Evolutionary conservation across 208 protist species (phyloP), one percentile per base, ranked within the genome.

Genomic region (Porcisia deanei): DNA sequence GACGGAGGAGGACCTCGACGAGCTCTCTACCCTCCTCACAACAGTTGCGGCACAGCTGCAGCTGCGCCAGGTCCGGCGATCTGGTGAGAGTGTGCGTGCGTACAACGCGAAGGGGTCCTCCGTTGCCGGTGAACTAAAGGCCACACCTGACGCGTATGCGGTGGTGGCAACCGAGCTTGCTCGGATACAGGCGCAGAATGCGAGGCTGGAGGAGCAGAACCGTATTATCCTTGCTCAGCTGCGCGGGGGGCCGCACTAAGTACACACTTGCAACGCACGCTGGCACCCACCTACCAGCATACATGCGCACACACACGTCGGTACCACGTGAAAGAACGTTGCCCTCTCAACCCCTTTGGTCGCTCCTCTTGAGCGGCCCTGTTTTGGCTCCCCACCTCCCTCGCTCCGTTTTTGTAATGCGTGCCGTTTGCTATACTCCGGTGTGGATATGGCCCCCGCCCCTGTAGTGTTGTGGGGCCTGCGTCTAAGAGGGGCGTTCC

Each of bases 151-250:
- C 65, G 39, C 53, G 9, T 67, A 54, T 68, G 58, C 57, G 66
- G 78, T 52, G 69, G 63, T 92, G n/a, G 39, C 85, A 41, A 45
- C 65, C 0, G 81, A 92, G 80, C 41, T 94, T 37, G 63, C 80
- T 20, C 83, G 77, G 59, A 76, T 94, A 65, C 85, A 91, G 67
- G 59, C 68, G 45, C 90, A 94, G 54, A 92, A 86, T 52, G 71
- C 43, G 54, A 79, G 85, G 37, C 79, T 94, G 12, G 90, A 90
- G 68, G 76, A 79, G 43, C 90, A 94, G 67, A 94, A 94, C 75
- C 59, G 71, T 25, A 73, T 77, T 57, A 94, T 94, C 30, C 78
- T 94, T 25, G 22, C 74, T 18, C 75, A 59, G 18, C 76, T 93
- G 49, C 41, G 54, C 18, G 39, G 71, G 7, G 30, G 47, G 22